Evolutionary conservation across 371 early-diverging fungal species (phyloP).

Genomic region (Mortierella sp.): DNA sequence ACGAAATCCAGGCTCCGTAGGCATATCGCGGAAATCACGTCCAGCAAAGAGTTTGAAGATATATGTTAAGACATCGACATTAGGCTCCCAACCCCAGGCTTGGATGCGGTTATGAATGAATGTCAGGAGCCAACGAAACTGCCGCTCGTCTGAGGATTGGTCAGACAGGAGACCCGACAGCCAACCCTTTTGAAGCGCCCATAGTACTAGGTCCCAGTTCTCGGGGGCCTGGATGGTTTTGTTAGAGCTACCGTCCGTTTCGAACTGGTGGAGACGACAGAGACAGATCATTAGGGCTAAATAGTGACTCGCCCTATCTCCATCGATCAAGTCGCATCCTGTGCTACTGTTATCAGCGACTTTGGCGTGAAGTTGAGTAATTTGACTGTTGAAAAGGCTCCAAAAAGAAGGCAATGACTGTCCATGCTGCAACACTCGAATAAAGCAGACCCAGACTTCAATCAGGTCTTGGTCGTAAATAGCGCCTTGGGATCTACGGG

Average conservation of each 20-base stretch:
- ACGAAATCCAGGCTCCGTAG: constrained; percentile 35
- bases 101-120: constrained; percentile 25
- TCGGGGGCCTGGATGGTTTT: constrained; percentile 4
- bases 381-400: constrained; percentile 25
- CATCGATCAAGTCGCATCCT: not conserved
- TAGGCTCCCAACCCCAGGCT: constrained; percentile 33
- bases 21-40: constrained; percentile 30
- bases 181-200: constrained; percentile 23
- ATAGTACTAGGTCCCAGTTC: constrained; percentile 36
- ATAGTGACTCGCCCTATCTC: constrained; percentile 1
- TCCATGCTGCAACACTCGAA: constrained; percentile 17
- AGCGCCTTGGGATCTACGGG: not conserved
- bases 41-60: constrained; percentile 19
- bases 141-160: constrained; percentile 5
- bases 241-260: constrained; percentile 24
- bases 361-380: not conserved
- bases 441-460: constrained; percentile 43
- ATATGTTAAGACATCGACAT: not conserved
- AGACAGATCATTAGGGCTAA: constrained; percentile 19
- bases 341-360: not conserved
- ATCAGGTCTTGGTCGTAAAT: constrained; percentile 22
- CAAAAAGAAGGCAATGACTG: constrained; percentile 13
- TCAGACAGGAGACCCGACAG: not conserved
- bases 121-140: constrained; percentile 12
- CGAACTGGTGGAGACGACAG: constrained; percentile 42